Base-by-base conservation (phyloP, 805 yeast genomes). In the Wickerhamiella siamensis region DNA sequence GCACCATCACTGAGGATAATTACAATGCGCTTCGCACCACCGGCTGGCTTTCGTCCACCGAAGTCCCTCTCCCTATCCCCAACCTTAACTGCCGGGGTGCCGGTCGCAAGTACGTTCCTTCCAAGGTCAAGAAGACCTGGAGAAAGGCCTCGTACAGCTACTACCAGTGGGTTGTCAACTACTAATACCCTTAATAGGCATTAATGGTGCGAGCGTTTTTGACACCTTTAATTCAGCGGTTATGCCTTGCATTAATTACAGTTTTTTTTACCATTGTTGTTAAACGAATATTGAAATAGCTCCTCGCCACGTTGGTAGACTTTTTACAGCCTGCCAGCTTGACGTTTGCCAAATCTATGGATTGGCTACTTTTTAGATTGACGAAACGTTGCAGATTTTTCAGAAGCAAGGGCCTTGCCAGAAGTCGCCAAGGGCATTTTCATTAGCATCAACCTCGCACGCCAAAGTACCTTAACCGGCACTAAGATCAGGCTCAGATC, bases 81-180 rank as follows among this genome's bases (percentile, higher is more conserved):
- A 49, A 50, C 52, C 53, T 57, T 52, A 51, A 53, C 51, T 45
- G 47, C 51, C 51, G 53, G 55, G 62, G 61, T 43, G 59, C 51
- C 42, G 57, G 54, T 46, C 54, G 47, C 45, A 42, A 19, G 15
- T 52, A 55, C 40, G 37, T 52, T 27, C 45, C 52, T 21, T 34
- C 33, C 31, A 44, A 47, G 31, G 56, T 49, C 39, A 46, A 46
- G 52, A 52, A 53, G 54, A 33, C 44, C 42, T 50, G 55, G 57
- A 53, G 52, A 56, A 51, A 52, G 50, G 47, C 50, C 24, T 42
- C 51, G 9, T 49, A 43, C 49, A 36, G 48, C 41, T 52, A 52
- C 51, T 44, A 48, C 45, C 53, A 51, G 51, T 52, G 54, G 56
- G 39, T 43, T 43, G 46, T 43, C 43, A 40, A 31, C 45, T 51